Evolutionary conservation across 1,139 yeast genomes (phyloP), one percentile per base, ranked within the genome.

Genomic region (Diutina mesorugosa): DNA sequence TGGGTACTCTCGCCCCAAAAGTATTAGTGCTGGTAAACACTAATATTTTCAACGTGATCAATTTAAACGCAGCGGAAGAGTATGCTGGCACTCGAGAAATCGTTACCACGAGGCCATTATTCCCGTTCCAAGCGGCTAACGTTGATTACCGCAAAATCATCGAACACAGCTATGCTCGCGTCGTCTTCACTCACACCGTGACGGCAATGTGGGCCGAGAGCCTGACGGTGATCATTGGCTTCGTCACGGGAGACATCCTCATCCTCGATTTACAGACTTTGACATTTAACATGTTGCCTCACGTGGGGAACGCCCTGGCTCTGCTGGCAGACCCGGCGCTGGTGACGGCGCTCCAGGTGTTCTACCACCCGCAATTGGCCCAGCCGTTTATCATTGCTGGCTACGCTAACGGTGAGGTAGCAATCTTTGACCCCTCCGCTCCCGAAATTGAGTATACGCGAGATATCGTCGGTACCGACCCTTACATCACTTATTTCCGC

Each of bases 271-370:
- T 35, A 4, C 8, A 8, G n/a, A 10, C 47, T 6, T 18, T 21
- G 12, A 26, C 26, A 6, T 38, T 18, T 28, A 10, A 12, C 21
- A 18, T 8, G 41, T 12, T 51, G 47, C 45, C 47, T 16, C 38
- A 12, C 6, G 47, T 51, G 16, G 32, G 14, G 18, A 53, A 57
- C n/a, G 57, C 61, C 61, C 59, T 45, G n/a, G 41, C 26, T 7
- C 21, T 32, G 26, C 47, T 45, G 47, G 41, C 41, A 35, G 53
- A 50, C 28, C 45, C 45, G n/a, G 21, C 16, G 26, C 53, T 32
- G 45, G 53, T 50, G 1, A n/a, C 53, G 5, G n/a, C 41, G 7
- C 18, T 50, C 41, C 28, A 32, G 35, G 45, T 32, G 10, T 29
- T 50, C 45, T 16, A 32, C 12, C 53, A 50, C 16, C 53, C 53